Base-by-base conservation (phyloP, 2,329 filamentous ascomycete genomes). In the Dothideomycetes sp. region DNA sequence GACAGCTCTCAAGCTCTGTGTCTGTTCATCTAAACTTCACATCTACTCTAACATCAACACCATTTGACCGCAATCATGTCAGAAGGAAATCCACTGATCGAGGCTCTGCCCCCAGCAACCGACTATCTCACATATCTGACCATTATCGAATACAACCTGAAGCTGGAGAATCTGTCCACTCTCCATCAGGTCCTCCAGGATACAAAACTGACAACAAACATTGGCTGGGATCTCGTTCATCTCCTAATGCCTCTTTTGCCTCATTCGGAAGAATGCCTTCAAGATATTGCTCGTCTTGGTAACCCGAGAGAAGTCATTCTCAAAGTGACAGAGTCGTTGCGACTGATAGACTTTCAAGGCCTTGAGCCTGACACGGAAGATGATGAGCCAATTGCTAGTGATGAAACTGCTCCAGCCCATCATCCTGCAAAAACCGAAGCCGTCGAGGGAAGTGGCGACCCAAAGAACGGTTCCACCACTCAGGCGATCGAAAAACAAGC, bases 161-260 rank as follows among this genome's bases (percentile, higher is more conserved):
- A 72, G 4, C 70, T 76, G 13, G 76, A 80, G 45, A 70, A 80
- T 45, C 65, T 89, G 30, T 79, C 82, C 1, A 64, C 74, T 3
- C 68, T 89, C 32, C 74, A 85, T 50, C 70, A 80, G 16, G 75
- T 84, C 24, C 68, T 85, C 13, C 75, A 82, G 57, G 77, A 84
- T 67, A 67, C 70, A 8, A 68, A 74, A 44, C 66, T 88, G 43
- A 84, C 82, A 3, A 74, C 74, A 45, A 81, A 85, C 43, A 87
- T 89, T 52, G 84, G 84, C 35, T 91, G 84, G 84, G 84, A 91
- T 57, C 65, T 89, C 37, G 80, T 91, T 16, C 80, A 83, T 55
- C 75, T 85, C 53, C 71, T 91, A 4, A 69, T 87, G 17, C 70
- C 76, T 24, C 63, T 86, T 4, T 70, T 82, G 1, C 74, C 75